A percentile compares a stretch with the other conserved stretches of the same genome.
Evolutionary conservation across 2,329 filamentous ascomycete genomes (phyloP).

Genomic region (Sporothrix pseudoabietina): DNA sequence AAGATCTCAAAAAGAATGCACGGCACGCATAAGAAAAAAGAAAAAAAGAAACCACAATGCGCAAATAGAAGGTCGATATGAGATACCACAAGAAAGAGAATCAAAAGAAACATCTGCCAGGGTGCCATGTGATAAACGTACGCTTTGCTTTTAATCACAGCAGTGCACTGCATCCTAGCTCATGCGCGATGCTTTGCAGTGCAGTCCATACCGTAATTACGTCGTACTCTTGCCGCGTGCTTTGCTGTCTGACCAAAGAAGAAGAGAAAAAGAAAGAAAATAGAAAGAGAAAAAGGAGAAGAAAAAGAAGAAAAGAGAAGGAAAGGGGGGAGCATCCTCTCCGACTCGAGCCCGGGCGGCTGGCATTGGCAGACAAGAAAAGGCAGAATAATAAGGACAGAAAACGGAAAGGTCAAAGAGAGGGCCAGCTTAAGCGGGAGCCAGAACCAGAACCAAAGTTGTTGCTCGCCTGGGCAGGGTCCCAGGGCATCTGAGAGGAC

Average conservation of each 20-base stretch:
- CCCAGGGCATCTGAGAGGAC: constrained; percentile 7
- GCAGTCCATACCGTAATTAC: neutral
- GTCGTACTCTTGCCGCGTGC: neutral
- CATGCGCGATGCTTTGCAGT: neutral
- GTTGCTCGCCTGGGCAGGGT: constrained; percentile 15
- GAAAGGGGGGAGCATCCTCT: neutral
- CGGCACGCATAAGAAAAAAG: neutral
- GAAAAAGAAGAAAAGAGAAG: too few relatives aligned
- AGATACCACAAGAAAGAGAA: neutral
- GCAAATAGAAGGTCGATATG: neutral
- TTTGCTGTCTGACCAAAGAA: neutral
- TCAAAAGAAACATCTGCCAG: constrained; percentile 1
- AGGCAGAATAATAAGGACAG: neutral
- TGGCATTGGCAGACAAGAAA: constrained; percentile 11
- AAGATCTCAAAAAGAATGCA: neutral
- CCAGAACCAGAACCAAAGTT: constrained; percentile 21
- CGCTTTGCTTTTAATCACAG: neutral
- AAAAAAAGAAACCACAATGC: constrained; percentile 2
- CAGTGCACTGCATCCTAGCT: neutral
- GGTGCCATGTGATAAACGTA: constrained; percentile 7
- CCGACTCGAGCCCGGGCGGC: constrained; percentile 10
- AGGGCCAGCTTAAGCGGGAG: neutral
- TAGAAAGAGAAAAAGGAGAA: too few relatives aligned
- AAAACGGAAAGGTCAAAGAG: neutral
- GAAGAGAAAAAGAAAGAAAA: too few relatives aligned